Conservation (phyloP, 352 stramenopile species). For the Globisporangium cystogenes region DNA sequence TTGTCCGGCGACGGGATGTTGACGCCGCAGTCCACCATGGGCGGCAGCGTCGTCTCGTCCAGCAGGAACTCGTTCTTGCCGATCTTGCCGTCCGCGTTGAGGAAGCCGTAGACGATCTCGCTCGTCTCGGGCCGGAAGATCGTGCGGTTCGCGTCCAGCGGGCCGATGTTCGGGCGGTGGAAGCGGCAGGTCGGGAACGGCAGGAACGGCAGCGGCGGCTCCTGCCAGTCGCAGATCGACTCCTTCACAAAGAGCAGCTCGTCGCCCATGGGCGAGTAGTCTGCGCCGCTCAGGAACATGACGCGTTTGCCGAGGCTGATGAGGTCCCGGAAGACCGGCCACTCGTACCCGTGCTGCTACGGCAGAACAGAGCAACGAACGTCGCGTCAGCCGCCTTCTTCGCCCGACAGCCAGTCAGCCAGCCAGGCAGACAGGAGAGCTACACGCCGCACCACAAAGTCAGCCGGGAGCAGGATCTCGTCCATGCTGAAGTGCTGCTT, state of each 20-base stretch:
- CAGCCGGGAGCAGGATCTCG: constrained; percentile 61
- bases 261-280: constrained; percentile 59
- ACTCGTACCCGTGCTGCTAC: constrained; percentile 34
- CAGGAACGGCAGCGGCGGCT: constrained; percentile 52
- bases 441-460: constrained; percentile 54
- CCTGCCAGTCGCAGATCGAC: constrained; percentile 71
- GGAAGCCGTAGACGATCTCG: constrained; percentile 79
- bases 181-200: constrained; percentile 64
- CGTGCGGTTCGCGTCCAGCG: constrained; percentile 36
- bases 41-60: constrained; percentile 58
- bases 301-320: constrained; percentile 56
- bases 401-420: too few relatives aligned
- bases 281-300: constrained; percentile 71
- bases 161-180: constrained; percentile 26
- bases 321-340: constrained; percentile 65
- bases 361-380: background rate
- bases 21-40: constrained; percentile 59
- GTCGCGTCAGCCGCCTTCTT: constrained; percentile 1
- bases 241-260: constrained; percentile 77
- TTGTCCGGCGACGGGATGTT: constrained; percentile 82
- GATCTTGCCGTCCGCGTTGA: constrained; percentile 73
- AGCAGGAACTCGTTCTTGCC: constrained; percentile 63
- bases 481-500: constrained; percentile 49
- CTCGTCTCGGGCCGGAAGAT: constrained; percentile 83
- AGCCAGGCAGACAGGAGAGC: too few relatives aligned